phyloP scores from a whole-genome alignment of 805 yeast genomes.

The Saturnispora sanitii region DNA sequence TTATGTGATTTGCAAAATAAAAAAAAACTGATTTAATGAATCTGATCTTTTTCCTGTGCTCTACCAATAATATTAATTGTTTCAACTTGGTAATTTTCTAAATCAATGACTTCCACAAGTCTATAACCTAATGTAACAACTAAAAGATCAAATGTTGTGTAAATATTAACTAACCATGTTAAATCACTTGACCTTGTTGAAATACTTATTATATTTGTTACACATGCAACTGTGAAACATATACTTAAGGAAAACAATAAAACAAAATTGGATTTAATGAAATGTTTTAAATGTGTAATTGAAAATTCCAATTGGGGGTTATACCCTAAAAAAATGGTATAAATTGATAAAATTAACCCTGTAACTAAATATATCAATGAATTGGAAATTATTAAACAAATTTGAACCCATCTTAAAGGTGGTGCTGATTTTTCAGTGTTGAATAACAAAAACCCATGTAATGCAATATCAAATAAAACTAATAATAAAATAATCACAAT shows the following conservation, averaged over 20 bases:
- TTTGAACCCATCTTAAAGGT: slow-evolving; percentile 1
- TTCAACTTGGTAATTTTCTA: slow-evolving; percentile 6
- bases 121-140: slow-evolving; percentile 1
- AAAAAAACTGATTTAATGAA: slow-evolving; percentile 48
- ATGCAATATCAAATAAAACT: slow-evolving; percentile 3
- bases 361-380: neutral
- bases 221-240: neutral
- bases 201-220: neutral
- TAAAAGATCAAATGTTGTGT: slow-evolving; percentile 1
- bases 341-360: neutral
- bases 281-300: no score
- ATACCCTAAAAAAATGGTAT: slow-evolving; percentile 3
- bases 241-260: neutral
- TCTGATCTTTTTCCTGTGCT: slow-evolving; percentile 27
- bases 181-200: neutral
- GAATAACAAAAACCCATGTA: slow-evolving; percentile 3
- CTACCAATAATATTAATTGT: slow-evolving; percentile 10
- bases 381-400: neutral
- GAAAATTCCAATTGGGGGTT: no score
- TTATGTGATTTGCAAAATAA: slow-evolving; percentile 30
- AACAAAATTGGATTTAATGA: slow-evolving; percentile 1
- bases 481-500: neutral
- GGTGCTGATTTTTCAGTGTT: neutral
- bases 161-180: slow-evolving; percentile 1
- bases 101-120: slow-evolving; percentile 1